phyloP scores from a whole-genome alignment of 78 protist genomes.

The Emiliania huxleyi region DNA sequence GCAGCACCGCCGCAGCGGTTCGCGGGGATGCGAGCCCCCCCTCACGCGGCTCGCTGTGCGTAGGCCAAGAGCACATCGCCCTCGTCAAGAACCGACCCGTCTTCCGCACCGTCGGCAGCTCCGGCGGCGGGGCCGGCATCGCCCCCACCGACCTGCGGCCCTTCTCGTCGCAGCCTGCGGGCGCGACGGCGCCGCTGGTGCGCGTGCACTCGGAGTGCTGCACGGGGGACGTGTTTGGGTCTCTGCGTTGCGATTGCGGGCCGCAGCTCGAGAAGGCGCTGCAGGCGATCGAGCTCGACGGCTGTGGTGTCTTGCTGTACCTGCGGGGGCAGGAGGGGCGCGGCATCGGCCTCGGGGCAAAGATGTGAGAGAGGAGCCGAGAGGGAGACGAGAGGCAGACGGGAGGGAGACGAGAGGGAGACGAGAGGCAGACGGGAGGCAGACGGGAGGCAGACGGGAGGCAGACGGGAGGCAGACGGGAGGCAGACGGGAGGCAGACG shows the following conservation, averaged over 20 bases:
- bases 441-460: no score
- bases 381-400: no score
- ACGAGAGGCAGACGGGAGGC: no score
- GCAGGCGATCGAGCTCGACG: not conserved
- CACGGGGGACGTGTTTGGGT: constrained; percentile 10
- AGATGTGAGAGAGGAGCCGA: no score
- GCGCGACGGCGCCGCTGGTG: not conserved
- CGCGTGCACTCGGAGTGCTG: constrained; percentile 33
- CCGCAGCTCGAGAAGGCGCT: constrained; percentile 26
- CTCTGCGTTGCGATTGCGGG: constrained; percentile 26
- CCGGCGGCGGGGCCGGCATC: no score
- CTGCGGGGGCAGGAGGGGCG: constrained; percentile 31
- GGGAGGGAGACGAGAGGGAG: no score
- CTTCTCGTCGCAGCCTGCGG: not conserved
- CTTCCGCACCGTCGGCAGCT: no score
- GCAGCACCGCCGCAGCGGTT: no score
- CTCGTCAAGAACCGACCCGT: not conserved
- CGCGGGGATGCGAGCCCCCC: no score
- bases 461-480: no score
- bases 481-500: no score
- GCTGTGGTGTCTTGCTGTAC: not conserved
- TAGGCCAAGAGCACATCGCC: constrained; percentile 8
- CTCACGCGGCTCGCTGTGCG: no score
- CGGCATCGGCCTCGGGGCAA: constrained; percentile 5
- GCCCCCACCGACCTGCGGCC: not conserved